These are phyloP conservation scores for Zoysia pacifica DNA, from an alignment of 176 grass and related monocot species.

Conservation along the genomic window DNA sequence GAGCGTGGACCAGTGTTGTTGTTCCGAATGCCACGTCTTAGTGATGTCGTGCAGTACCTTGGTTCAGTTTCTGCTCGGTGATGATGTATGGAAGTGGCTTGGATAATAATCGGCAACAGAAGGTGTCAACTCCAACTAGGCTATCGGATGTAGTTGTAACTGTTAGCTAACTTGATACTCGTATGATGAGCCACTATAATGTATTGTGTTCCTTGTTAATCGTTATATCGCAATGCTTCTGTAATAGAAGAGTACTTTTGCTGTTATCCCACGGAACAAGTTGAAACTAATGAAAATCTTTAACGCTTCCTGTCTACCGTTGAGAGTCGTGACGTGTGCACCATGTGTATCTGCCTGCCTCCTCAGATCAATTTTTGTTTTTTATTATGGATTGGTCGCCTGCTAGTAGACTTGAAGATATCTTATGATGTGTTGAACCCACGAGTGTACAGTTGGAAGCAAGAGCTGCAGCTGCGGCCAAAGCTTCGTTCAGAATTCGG, in stretches of 20 bases:
- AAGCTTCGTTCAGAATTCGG: too few relatives aligned
- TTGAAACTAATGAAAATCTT: slow-evolving; percentile 26
- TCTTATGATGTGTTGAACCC: neutral
- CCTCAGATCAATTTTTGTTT: neutral
- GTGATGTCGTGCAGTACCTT: slow-evolving; percentile 44
- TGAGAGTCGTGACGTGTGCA: neutral
- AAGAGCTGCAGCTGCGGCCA: too few relatives aligned
- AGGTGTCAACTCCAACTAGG: slow-evolving; percentile 29
- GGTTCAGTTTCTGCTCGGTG: slow-evolving; percentile 19
- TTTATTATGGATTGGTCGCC: neutral
- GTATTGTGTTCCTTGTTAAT: slow-evolving; percentile 25
- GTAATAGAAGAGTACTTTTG: slow-evolving; percentile 29
- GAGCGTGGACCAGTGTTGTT: slow-evolving; percentile 41
- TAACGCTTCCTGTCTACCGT: slow-evolving; percentile 1
- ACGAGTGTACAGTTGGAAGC: too few relatives aligned
- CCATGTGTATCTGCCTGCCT: neutral
- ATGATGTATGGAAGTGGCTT: slow-evolving; percentile 31
- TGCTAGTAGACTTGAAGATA: neutral
- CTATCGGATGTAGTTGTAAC: slow-evolving; percentile 53
- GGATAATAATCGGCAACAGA: slow-evolving; percentile 35
- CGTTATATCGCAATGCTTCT: slow-evolving; percentile 26
- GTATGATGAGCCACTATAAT: slow-evolving; percentile 31
- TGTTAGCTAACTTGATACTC: slow-evolving; percentile 47
- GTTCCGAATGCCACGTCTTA: slow-evolving; percentile 38
- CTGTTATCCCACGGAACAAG: slow-evolving; percentile 28